Evolutionary conservation across 2,329 filamentous ascomycete genomes (phyloP).

Genomic region (Tricladium varicosporioides): DNA sequence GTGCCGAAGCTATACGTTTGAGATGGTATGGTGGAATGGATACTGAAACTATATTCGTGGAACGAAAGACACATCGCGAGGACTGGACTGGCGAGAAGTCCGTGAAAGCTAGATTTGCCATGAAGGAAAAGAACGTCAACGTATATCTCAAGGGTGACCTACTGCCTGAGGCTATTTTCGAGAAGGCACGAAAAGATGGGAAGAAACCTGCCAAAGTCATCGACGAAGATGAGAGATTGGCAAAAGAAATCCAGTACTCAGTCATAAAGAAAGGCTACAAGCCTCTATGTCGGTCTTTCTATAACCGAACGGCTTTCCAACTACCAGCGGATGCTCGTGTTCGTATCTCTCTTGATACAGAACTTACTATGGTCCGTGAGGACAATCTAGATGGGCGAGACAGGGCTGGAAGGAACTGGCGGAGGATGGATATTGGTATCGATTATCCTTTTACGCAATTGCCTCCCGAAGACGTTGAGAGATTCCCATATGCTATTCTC

Average conservation of each 20-base stretch:
- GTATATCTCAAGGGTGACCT: slow-evolving; percentile 81
- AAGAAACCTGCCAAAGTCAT: slow-evolving; percentile 94
- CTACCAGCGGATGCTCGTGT: slow-evolving; percentile 93
- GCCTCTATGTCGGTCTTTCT: slow-evolving; percentile 93
- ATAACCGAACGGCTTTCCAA: slow-evolving; percentile 97
- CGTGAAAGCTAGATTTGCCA: slow-evolving; percentile 90
- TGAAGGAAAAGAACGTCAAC: slow-evolving; percentile 98
- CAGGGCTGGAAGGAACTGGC: slow-evolving; percentile 86
- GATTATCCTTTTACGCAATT: slow-evolving; percentile 93
- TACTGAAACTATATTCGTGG: slow-evolving; percentile 91
- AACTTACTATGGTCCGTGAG: slow-evolving; percentile 91
- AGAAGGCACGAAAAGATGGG: slow-evolving; percentile 91
- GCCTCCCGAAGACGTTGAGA: slow-evolving; percentile 77
- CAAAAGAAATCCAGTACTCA: slow-evolving; percentile 90
- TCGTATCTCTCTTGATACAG: slow-evolving; percentile 93
- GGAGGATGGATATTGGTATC: slow-evolving; percentile 94
- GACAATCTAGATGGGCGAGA: slow-evolving; percentile 83
- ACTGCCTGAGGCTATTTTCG: slow-evolving; percentile 85
- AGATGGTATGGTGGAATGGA: slow-evolving; percentile 98
- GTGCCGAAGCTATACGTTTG: slow-evolving; percentile 91
- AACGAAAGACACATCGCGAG: slow-evolving; percentile 96
- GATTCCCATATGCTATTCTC: slow-evolving; percentile 93
- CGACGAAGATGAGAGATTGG: slow-evolving; percentile 83
- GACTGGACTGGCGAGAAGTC: slow-evolving; percentile 99
- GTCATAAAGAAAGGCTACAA: slow-evolving; percentile 81